Base-by-base conservation (phyloP, 2,329 filamentous ascomycete species). In the Calonectria crousiana region DNA sequence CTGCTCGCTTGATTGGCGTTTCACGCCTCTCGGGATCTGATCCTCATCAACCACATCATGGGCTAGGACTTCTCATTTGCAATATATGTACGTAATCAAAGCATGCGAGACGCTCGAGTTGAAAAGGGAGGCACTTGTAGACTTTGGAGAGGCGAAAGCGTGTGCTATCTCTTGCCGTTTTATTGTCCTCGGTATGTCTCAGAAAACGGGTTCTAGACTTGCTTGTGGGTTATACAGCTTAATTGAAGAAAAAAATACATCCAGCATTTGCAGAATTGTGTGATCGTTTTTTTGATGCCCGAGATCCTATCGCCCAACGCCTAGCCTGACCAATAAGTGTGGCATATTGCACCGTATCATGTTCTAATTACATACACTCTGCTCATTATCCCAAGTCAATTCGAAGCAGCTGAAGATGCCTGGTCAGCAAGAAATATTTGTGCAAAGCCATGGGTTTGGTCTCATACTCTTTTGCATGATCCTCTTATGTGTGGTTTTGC, bases 171-270 rank as follows among this genome's bases (percentile, higher is more conserved):
- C 62, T 74, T 75, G 68, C 68, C 65, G 73, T 74, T 77, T 77
- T 74, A 74, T 79, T 77, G 60, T 77, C 75, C 71, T 68, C 69
- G 72, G 69, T 75, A 77, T 79, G 73, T 78, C 77, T 74, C 62
- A 73, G 71, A 77, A 79, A 32, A 80, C 51, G 69, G 65, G 51
- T 64, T 68, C 66, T 78, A 73, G 74, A 76, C 75, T 68, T 79
- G 78, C 66, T 73, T 51, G 69, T 71, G 77, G 58, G 62, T 62
- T 69, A 72, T 75, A 78, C 71, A 73, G 70, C 66, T 44, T 67
- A 74, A 71, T 73, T 41, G 38, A 76, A 75, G 69, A 67, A 76
- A 74, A 69, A 77, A 52, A 67, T 52, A 23, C 41, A 67, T 47
- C 36, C 30, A 49, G 26, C 49, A 41, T 58, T 67, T 41, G 20